Base-by-base conservation (phyloP, 208 protist species). In the Leishmania mexicana region DNA sequence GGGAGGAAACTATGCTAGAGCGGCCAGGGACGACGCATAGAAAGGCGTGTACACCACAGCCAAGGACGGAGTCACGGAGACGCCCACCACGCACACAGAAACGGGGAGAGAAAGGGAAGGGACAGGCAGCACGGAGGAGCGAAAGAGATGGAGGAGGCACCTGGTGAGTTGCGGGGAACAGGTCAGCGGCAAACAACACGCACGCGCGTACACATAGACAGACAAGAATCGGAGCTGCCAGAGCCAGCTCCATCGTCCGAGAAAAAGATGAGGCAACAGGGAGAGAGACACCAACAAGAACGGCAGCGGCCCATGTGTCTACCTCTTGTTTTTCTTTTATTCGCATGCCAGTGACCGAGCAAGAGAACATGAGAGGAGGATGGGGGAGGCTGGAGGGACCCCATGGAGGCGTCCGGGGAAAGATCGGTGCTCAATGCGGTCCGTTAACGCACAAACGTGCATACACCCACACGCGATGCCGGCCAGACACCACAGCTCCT, bases 401-500 rank as follows among this genome's bases (percentile, higher is more conserved):
- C 28, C 57, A 40, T 35, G 62, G 62, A 40, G 13, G 31, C 62
- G 31, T 68, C 3, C 17, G 62, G 10, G 62, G 3, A 68, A 8
- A 4, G 62, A 40, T 7, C 31, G 4, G 58, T 31, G 58, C 58
- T 64, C 58, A 10, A 31, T 28, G 24, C 58, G 45, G 42, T 35
- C 15, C 11, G 17, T 35, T 10, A 11, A 58, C 31, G 49, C 40
- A 51, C 78, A 81, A 67, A 58, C 47, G 15, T 49, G 45, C 45
- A 49, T 49, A 49, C 78, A 77, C 13, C 42, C 51, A 76, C 68
- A 31, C 62, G 31, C 31, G 31, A 68, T 68, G 62, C 62, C 11
- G 31, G 13, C 15, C 62, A 68, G 31, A 38, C 28, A 19, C n/a
- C 62, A 8, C 62, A 40, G 31, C 62, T 68, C 42, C 62, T 13